Evolutionary conservation across 1,139 yeast genomes (phyloP).

Genomic region (Geotrichum macrosporum): DNA sequence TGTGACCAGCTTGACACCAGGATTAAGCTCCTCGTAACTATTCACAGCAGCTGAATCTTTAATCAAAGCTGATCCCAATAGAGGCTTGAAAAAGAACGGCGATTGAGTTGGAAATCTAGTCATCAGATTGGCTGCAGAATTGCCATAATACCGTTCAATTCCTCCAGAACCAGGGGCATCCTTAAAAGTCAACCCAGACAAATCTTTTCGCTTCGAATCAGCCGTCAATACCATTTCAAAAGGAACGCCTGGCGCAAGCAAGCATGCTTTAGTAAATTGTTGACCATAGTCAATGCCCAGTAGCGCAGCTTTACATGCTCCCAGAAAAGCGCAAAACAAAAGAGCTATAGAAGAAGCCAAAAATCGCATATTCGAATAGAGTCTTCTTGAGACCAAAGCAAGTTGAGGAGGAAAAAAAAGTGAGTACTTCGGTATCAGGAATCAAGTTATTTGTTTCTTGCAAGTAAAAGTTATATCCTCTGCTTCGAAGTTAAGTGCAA

Average conservation of each 20-base stretch:
- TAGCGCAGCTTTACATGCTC: constrained; percentile 47
- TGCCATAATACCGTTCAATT: constrained; percentile 73
- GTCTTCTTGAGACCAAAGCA: background rate
- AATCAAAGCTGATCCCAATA: constrained; percentile 62
- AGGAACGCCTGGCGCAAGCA: constrained; percentile 87
- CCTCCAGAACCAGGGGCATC: constrained; percentile 39
- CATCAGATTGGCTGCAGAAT: constrained; percentile 64
- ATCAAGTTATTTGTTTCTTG: too few relatives aligned
- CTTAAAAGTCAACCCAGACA: constrained; percentile 69
- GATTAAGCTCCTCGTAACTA: constrained; percentile 51
- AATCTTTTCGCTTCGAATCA: constrained; percentile 87
- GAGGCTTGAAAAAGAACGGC: constrained; percentile 59
- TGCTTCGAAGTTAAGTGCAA: too few relatives aligned
- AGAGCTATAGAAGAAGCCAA: background rate
- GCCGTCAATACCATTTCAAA: constrained; percentile 84
- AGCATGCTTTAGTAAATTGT: constrained; percentile 78
- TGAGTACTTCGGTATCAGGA: background rate
- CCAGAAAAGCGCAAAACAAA: too few relatives aligned
- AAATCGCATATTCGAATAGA: background rate
- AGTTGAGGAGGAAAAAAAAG: background rate
- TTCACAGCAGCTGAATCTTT: constrained; percentile 40
- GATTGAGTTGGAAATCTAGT: constrained; percentile 73
- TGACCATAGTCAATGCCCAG: constrained; percentile 89
- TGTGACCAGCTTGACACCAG: constrained; percentile 55
- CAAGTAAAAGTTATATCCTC: too few relatives aligned